Evolutionary conservation across 2,329 filamentous ascomycete species (phyloP), one percentile per base, ranked within the genome.

Genomic region (Rosellinia necatrix): DNA sequence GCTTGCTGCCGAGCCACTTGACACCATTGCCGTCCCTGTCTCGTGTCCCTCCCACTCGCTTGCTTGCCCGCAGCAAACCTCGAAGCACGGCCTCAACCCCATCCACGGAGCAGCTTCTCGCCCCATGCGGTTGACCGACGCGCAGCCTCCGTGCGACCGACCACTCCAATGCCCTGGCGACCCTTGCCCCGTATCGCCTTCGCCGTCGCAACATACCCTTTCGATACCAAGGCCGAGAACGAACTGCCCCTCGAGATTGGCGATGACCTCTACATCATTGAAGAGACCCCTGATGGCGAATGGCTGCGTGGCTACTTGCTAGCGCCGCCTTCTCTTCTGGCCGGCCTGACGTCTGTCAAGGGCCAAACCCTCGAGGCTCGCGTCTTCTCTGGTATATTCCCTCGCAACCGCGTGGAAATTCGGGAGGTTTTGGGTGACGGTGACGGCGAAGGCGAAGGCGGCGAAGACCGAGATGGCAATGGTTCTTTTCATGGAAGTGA

Each of bases 351-450:
- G 9, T 93, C 89, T 59, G 86, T 89, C 67, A 93, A 92, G 72
- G 93, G 94, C 43, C 91, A 97, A 73, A 96, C 92, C 0, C 85
- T 97, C 27, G 93, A 97, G 76, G 92, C 93, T 57, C 87, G 94
- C 63, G 94, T 99, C 56, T 99, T 97, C 72, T 96, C 92, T n/a
- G 94, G 94, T 66, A 96, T 99, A 68, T 99, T 99, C 70, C 94
- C 94, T 9, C 84, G 90, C 63, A 94, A 88, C 72, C 99, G 93
- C 67, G 93, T 99, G 55, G 92, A 99, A 74, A 88, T 99, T 56
- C 87, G 93, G 63, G 94, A 99, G 76, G 86, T 96, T 51, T 82
- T 99, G 30, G 92, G 90, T 58, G 91, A 93, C 59, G 77, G 79
- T 4, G 87, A 89, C 51, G 78, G 82, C 10, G 73, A 79, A 4